These are phyloP conservation scores for Corynascus novoguineensis DNA, from an alignment of 495 filamentous ascomycete genomes.

Conservation along the genomic window DNA sequence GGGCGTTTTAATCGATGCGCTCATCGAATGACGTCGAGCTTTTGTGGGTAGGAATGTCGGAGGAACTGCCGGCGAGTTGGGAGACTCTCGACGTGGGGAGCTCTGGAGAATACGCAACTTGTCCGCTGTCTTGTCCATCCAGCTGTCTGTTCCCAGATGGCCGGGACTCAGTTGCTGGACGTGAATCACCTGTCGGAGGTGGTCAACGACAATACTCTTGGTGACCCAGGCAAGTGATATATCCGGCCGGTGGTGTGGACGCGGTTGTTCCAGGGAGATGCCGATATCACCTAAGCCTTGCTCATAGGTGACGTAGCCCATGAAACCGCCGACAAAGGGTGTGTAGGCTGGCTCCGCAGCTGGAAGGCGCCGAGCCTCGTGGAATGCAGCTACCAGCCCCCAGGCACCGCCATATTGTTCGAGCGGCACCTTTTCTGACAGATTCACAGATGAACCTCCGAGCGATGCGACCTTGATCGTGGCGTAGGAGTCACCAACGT, in stretches of 20 bases:
- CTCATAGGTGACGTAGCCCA: conserved; percentile 90
- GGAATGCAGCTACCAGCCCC: conserved; percentile 52
- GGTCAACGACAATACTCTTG: conserved; percentile 76
- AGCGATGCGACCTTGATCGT: conserved; percentile 21
- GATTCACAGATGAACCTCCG: conserved; percentile 3
- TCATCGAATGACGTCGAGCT: conserved; percentile 19
- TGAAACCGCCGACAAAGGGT: conserved; percentile 84
- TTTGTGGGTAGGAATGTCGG: background rate
- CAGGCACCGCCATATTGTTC: conserved; percentile 44
- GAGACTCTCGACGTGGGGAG: conserved; percentile 2
- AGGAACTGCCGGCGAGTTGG: background rate
- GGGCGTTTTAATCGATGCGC: conserved; percentile 38
- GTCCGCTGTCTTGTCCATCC: conserved; percentile 29
- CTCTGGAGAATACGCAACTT: conserved; percentile 28
- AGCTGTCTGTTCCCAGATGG: conserved; percentile 32
- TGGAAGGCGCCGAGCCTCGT: conserved; percentile 43
- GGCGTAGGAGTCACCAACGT: conserved; percentile 37
- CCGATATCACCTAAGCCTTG: conserved; percentile 62
- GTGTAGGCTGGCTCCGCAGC: conserved; percentile 22
- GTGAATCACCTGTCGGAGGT: conserved; percentile 52
- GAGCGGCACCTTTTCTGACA: conserved; percentile 30
- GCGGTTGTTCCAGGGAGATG: conserved; percentile 33
- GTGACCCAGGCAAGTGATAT: conserved; percentile 72
- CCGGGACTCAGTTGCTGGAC: conserved; percentile 55
- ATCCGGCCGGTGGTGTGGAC: conserved; percentile 57